Evolutionary conservation across 139 green algal species (phyloP).

Genomic region (Coelastrella sp.): DNA sequence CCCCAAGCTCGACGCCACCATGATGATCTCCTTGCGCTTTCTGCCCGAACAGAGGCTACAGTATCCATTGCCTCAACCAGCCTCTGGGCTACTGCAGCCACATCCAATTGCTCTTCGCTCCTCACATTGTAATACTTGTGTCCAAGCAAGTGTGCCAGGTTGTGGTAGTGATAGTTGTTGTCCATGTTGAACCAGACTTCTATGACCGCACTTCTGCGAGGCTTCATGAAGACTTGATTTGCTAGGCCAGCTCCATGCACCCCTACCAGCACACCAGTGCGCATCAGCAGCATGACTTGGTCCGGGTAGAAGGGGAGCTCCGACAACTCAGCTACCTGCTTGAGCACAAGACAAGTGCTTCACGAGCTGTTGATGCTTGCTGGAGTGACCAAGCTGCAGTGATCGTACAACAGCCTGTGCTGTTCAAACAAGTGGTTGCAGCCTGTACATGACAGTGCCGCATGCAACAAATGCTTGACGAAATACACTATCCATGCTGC

Average conservation of each 20-base stretch:
- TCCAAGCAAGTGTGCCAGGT: constrained; percentile 45
- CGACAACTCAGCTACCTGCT: constrained; percentile 50
- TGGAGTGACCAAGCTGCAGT: neutral
- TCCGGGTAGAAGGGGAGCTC: constrained; percentile 55
- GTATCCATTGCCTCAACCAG: constrained; percentile 32
- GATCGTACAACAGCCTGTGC: neutral
- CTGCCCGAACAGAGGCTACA: constrained; percentile 4
- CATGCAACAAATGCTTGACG: too few species aligned
- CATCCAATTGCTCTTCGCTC: constrained; percentile 26
- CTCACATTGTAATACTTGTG: constrained; percentile 38
- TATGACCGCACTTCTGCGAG: constrained; percentile 49
- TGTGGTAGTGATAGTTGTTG: constrained; percentile 55
- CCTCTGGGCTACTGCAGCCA: neutral
- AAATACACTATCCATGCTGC: too few species aligned
- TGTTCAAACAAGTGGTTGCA: too few species aligned
- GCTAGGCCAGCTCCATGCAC: constrained; percentile 54
- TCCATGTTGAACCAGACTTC: constrained; percentile 54
- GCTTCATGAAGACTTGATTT: constrained; percentile 53
- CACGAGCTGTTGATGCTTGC: neutral
- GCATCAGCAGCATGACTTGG: constrained; percentile 48
- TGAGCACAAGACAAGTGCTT: neutral
- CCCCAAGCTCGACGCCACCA: neutral
- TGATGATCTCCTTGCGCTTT: neutral
- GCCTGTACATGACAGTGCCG: too few species aligned
- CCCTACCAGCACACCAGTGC: constrained; percentile 45